Percentiles rank a stretch among this genome's conserved stretches.
These are phyloP conservation scores for Crucibulum laeve DNA, from an alignment of 768 basidiomycete genomes.

Conservation along the genomic window DNA sequence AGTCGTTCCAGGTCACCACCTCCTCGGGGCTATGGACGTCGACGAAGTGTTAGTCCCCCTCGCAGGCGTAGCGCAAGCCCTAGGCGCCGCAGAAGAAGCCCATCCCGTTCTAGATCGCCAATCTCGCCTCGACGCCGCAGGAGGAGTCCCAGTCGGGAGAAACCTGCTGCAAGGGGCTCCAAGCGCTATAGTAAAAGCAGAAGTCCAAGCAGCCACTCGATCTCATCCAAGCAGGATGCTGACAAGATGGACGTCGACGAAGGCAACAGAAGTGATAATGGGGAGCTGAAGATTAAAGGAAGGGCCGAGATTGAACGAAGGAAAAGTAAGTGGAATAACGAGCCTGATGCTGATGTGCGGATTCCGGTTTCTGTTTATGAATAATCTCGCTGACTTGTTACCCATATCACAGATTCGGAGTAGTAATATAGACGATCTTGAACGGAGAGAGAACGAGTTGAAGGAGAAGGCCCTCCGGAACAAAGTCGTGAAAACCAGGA, in stretches of 20 bases:
- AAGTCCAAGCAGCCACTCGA: slow-evolving; percentile 17
- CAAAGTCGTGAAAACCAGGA: slow-evolving; percentile 73
- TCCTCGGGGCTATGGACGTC: neutral
- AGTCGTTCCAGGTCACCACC: slow-evolving; percentile 40
- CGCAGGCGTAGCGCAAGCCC: slow-evolving; percentile 13
- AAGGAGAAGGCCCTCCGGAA: slow-evolving; percentile 81
- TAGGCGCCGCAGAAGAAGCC: slow-evolving; percentile 9
- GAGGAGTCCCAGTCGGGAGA: slow-evolving; percentile 20
- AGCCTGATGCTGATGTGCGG: slow-evolving; percentile 22
- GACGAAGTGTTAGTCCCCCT: slow-evolving; percentile 21
- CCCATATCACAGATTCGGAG: slow-evolving; percentile 13
- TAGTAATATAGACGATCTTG: slow-evolving; percentile 41
- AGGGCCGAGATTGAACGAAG: slow-evolving; percentile 54
- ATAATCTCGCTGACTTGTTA: slow-evolving; percentile 5
- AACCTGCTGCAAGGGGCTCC: slow-evolving; percentile 9
- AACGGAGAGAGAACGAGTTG: slow-evolving; percentile 70
- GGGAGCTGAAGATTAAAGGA: slow-evolving; percentile 74
- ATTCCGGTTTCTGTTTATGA: slow-evolving; percentile 6
- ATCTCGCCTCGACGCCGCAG: slow-evolving; percentile 24
- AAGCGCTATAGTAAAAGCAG: slow-evolving; percentile 25
- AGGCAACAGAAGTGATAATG: slow-evolving; percentile 12
- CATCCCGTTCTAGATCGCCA: slow-evolving; percentile 27
- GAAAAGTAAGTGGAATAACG: slow-evolving; percentile 52
- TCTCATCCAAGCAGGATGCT: slow-evolving; percentile 12
- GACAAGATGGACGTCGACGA: slow-evolving; percentile 33